These are phyloP conservation scores for Rhizophagus prolifer DNA, from an alignment of 192 early-diverging fungal genomes.

Conservation along the genomic window DNA sequence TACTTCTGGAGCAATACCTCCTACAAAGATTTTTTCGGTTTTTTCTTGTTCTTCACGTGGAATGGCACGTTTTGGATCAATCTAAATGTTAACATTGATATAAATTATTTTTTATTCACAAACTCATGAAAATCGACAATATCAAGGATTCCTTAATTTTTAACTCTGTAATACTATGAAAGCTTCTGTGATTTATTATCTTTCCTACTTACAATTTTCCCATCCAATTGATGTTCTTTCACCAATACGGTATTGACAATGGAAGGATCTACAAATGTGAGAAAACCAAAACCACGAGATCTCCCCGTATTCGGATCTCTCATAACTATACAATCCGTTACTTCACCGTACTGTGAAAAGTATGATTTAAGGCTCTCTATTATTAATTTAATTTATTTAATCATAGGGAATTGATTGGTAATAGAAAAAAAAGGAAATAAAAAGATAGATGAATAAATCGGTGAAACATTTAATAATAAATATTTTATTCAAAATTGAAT, in stretches of 20 bases:
- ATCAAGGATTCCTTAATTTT: too few relatives aligned
- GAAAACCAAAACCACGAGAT: slow-evolving; percentile 77
- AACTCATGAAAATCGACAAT: too few relatives aligned
- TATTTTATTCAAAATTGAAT: background rate
- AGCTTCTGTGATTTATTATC: background rate
- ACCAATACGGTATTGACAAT: slow-evolving; percentile 66
- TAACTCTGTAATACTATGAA: too few relatives aligned
- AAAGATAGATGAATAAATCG: slow-evolving; percentile 5
- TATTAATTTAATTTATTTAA: slow-evolving; percentile 35
- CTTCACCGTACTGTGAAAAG: slow-evolving; percentile 71
- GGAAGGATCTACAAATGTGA: slow-evolving; percentile 65
- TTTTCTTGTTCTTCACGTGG: slow-evolving; percentile 75
- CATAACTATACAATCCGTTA: slow-evolving; percentile 78
- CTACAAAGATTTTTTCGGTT: slow-evolving; percentile 91
- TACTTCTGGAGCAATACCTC: slow-evolving; percentile 83
- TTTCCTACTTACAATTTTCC: slow-evolving; percentile 66
- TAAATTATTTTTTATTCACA: background rate
- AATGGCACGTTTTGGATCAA: slow-evolving; percentile 73
- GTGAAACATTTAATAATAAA: slow-evolving; percentile 7
- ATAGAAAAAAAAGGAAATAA: background rate
- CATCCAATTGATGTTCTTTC: slow-evolving; percentile 71
- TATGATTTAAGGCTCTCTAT: slow-evolving; percentile 68
- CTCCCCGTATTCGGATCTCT: slow-evolving; percentile 63
- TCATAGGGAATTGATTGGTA: background rate
- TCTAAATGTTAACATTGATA: slow-evolving; percentile 40